phyloP scores from a whole-genome alignment of 768 basidiomycete species.

The Neoboletus magnificus region DNA sequence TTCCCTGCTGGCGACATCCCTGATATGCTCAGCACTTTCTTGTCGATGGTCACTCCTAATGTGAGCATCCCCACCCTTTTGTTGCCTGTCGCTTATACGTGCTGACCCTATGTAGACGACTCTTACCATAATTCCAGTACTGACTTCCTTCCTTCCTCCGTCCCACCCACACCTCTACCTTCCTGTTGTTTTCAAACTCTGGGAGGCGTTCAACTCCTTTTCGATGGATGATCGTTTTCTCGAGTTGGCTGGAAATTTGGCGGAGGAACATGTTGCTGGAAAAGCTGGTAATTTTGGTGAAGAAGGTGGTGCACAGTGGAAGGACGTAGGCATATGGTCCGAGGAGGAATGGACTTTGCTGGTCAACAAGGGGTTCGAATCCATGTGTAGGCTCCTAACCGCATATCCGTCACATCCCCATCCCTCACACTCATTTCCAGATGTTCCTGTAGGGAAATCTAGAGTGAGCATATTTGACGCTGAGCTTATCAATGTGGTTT shows the following conservation, averaged over 20 bases:
- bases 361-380: conserved; percentile 76
- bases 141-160: conserved; percentile 76
- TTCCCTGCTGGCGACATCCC: conserved; percentile 63
- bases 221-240: conserved; percentile 72
- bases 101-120: conserved; percentile 45
- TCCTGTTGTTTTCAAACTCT: conserved; percentile 67
- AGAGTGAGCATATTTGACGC: conserved; percentile 41
- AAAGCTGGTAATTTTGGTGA: conserved; percentile 48
- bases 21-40: conserved; percentile 65
- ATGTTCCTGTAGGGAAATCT: conserved; percentile 55
- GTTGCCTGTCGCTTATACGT: not conserved
- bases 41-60: conserved; percentile 68
- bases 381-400: conserved; percentile 56
- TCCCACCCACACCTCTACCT: conserved; percentile 64
- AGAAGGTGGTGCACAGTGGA: conserved; percentile 61
- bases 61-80: conserved; percentile 38
- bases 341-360: conserved; percentile 80
- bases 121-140: conserved; percentile 68
- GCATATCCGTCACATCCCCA: conserved; percentile 30
- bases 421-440: conserved; percentile 28
- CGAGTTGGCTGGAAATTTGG: conserved; percentile 64
- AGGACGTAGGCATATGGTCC: conserved; percentile 88
- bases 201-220: conserved; percentile 77
- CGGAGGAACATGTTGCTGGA: conserved; percentile 73
- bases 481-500: not conserved